These are phyloP conservation scores for Rosa hybrid DNA, from an alignment of 331 rosid genomes.

Conservation along the genomic window DNA sequence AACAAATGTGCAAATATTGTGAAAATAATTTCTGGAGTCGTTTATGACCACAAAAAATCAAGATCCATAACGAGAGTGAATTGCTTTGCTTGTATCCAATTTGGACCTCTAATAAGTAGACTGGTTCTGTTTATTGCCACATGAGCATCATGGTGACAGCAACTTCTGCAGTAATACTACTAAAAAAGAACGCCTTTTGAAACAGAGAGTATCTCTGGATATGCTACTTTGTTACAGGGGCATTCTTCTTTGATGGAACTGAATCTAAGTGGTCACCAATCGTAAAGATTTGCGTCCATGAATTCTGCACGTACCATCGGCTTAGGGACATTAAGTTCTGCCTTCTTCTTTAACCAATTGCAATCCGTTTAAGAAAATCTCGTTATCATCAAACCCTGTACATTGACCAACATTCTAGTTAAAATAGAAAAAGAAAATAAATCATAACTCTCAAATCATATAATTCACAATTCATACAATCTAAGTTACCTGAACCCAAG, in stretches of 20 bases:
- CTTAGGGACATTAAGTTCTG: neutral
- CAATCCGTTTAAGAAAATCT: slow-evolving; percentile 19
- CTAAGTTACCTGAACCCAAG: slow-evolving; percentile 23
- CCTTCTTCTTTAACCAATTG: slow-evolving; percentile 25
- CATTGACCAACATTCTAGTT: slow-evolving; percentile 17
- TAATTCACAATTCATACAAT: neutral
- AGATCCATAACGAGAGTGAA: neutral
- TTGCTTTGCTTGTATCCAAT: neutral
- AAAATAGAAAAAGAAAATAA: neutral
- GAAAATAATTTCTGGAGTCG: neutral
- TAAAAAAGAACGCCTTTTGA: neutral
- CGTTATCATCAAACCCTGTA: slow-evolving; percentile 31
- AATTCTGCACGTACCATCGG: neutral
- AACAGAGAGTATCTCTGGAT: neutral
- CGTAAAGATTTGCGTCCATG: slow-evolving; percentile 1
- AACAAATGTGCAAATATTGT: neutral
- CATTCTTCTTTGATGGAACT: neutral
- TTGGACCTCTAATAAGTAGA: neutral
- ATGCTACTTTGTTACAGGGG: neutral
- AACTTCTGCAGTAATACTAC: neutral
- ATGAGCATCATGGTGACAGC: neutral
- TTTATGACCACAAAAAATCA: too few species aligned
- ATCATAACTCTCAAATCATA: neutral
- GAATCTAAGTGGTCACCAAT: neutral
- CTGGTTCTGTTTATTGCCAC: neutral